phyloP scores from a whole-genome alignment of 768 basidiomycete genomes.

The Candolleomyces eurysporus region DNA sequence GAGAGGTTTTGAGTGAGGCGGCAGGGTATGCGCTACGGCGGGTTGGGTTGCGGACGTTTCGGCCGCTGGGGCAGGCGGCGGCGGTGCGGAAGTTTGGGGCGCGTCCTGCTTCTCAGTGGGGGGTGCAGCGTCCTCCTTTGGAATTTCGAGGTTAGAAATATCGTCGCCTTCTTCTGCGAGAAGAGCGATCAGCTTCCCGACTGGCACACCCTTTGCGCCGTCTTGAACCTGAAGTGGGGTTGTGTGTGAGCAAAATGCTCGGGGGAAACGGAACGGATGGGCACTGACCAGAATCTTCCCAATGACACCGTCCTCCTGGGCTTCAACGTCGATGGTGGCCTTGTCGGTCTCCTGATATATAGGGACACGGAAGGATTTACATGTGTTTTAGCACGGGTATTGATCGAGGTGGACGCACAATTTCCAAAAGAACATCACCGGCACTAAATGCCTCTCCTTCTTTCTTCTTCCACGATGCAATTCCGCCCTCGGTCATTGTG shows the following conservation, averaged over 20 bases:
- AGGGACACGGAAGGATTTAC: slow-evolving; percentile 41
- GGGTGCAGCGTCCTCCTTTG: slow-evolving; percentile 41
- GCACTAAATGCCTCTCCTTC: slow-evolving; percentile 77
- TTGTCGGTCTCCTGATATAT: slow-evolving; percentile 82
- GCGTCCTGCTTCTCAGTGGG: slow-evolving; percentile 13
- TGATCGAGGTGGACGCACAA: slow-evolving; percentile 52
- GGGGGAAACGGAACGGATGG: background rate
- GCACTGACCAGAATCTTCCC: slow-evolving; percentile 85
- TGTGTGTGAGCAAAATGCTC: background rate
- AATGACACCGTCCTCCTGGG: slow-evolving; percentile 94
- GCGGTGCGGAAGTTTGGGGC: slow-evolving; percentile 19
- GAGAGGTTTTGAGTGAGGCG: slow-evolving; percentile 64
- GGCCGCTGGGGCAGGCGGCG: slow-evolving; percentile 28
- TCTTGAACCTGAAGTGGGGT: slow-evolving; percentile 39
- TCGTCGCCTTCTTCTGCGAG: slow-evolving; percentile 97
- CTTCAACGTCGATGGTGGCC: slow-evolving; percentile 98
- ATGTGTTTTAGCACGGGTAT: background rate
- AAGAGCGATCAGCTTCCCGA: slow-evolving; percentile 88
- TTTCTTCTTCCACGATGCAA: slow-evolving; percentile 87
- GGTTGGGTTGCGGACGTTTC: slow-evolving; percentile 25
- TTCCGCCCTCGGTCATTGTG: slow-evolving; percentile 96
- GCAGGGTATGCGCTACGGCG: slow-evolving; percentile 30
- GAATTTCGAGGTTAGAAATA: slow-evolving; percentile 76
- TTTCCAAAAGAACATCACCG: slow-evolving; percentile 88
- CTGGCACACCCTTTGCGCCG: slow-evolving; percentile 79